phyloP scores from a whole-genome alignment of 345 rosid genomes.

The Ailanthus altissimus region DNA sequence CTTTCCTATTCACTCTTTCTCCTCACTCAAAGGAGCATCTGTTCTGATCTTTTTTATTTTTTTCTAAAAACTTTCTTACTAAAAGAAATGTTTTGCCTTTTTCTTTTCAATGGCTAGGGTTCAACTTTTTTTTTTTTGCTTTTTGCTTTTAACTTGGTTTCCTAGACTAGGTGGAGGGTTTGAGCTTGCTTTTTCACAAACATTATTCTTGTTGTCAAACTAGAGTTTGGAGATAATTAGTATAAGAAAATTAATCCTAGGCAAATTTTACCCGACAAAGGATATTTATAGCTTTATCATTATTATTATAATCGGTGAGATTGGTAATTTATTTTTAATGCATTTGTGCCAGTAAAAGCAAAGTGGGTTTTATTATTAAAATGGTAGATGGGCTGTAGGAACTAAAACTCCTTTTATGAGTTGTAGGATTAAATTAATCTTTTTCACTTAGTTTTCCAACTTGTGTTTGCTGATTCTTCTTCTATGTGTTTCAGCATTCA shows the following conservation, averaged over 20 bases:
- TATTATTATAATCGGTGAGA: background rate
- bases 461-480: no score
- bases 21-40: constrained; percentile 8
- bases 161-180: background rate
- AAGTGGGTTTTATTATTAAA: background rate
- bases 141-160: background rate
- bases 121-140: background rate
- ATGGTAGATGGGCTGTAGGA: no score
- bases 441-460: no score
- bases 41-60: constrained; percentile 16
- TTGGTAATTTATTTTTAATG: background rate
- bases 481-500: no score
- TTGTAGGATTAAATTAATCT: no score
- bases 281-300: background rate
- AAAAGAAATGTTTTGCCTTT: background rate
- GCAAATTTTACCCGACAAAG: background rate
- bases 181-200: background rate
- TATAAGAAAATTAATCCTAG: background rate
- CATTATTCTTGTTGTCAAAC: background rate
- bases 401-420: background rate
- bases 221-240: background rate
- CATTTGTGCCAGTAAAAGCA: background rate
- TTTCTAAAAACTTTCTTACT: constrained; percentile 4
- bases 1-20: background rate
- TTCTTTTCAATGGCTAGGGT: background rate